Conservation (phyloP, 257 asterid genomes). For the Capsicum chinense region DNA sequence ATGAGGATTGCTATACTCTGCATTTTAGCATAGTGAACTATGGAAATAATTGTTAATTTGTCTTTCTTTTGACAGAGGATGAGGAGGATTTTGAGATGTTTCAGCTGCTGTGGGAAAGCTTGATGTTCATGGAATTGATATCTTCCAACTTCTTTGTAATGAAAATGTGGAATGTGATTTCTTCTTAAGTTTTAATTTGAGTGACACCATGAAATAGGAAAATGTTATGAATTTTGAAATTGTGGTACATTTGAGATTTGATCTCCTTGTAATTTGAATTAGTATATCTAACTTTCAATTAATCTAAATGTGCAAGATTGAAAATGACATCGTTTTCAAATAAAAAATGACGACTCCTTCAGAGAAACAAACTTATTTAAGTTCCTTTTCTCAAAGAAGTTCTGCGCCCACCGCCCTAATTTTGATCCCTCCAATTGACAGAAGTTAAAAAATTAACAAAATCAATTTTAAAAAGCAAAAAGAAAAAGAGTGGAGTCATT, state of each 20-base stretch:
- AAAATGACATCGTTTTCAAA: too few species aligned
- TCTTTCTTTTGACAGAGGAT: constrained; percentile 55
- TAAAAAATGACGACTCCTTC: too few species aligned
- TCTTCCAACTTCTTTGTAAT: not conserved
- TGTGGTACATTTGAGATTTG: not conserved
- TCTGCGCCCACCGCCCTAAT: not conserved
- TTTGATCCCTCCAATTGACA: not conserved
- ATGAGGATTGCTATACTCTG: not conserved
- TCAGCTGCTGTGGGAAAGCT: constrained; percentile 83
- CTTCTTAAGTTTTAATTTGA: not conserved
- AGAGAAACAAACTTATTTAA: too few species aligned
- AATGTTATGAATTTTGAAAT: not conserved
- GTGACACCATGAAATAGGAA: not conserved
- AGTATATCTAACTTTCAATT: not conserved
- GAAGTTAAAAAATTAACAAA: not conserved
- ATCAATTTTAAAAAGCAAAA: not conserved
- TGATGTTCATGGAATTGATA: constrained; percentile 37
- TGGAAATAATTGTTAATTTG: not conserved
- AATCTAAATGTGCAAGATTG: not conserved
- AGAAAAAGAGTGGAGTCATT: too few species aligned
- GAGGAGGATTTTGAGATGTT: constrained; percentile 80
- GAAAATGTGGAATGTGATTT: not conserved
- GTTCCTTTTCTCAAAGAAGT: too few species aligned
- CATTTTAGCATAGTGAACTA: not conserved
- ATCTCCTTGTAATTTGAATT: not conserved